Conservation (phyloP, 148 eudicot species). For the Fallopia convolvulus region DNA sequence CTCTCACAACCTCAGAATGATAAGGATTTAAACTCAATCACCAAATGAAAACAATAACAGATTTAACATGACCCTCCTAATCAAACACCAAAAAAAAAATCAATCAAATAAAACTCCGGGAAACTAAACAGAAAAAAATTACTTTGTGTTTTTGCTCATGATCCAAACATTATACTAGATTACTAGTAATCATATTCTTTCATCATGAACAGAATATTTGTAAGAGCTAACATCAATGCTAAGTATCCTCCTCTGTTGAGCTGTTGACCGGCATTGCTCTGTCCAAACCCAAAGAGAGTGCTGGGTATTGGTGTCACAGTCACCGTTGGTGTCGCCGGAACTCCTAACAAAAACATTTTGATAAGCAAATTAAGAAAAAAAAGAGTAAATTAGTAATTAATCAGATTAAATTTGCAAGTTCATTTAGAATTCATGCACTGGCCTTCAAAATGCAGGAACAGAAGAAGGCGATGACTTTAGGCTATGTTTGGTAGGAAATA, state of each 20-base stretch:
- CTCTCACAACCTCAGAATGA: not conserved
- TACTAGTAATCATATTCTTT: not conserved
- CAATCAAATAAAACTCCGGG: no score
- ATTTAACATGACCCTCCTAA: not conserved
- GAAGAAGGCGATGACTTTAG: not conserved
- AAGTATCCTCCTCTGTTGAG: constrained; percentile 14
- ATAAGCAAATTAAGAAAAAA: not conserved
- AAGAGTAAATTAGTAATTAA: not conserved
- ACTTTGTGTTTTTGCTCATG: no score
- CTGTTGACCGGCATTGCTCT: constrained; percentile 22
- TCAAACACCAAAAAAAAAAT: not conserved
- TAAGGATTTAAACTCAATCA: not conserved
- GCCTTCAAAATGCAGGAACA: not conserved
- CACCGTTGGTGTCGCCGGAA: constrained; percentile 15
- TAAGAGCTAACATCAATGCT: constrained; percentile 17
- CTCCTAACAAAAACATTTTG: not conserved
- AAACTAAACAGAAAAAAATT: no score
- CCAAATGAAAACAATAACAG: not conserved
- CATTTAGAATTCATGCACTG: not conserved
- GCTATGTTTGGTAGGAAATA: not conserved
- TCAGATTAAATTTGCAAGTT: not conserved
- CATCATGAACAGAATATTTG: constrained; percentile 8
- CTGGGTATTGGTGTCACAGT: constrained; percentile 41
- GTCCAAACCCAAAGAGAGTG: constrained; percentile 27
- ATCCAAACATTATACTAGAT: not conserved